phyloP scores from a whole-genome alignment of 1,284 basidiomycete genomes.

The Omphalotus olearius region DNA sequence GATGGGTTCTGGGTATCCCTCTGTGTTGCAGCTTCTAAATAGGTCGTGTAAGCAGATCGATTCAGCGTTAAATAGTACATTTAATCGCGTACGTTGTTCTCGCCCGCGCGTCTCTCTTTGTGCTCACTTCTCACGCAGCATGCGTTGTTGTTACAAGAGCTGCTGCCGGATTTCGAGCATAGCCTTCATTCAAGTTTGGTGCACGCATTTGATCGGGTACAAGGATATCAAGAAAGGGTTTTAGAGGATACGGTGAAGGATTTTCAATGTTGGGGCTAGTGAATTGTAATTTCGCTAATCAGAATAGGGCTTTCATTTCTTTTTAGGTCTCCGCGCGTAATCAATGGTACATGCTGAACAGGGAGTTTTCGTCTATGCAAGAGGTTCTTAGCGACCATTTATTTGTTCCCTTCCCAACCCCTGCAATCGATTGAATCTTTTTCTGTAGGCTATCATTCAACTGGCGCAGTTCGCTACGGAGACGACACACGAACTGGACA shows the following conservation, averaged over 20 bases:
- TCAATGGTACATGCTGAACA: conserved; percentile 8
- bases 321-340: conserved; percentile 2
- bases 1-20: neutral
- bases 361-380: conserved; percentile 10
- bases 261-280: neutral
- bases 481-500: neutral
- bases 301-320: neutral
- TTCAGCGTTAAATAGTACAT: neutral
- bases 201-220: neutral
- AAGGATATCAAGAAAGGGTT: conserved; percentile 1
- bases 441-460: conserved; percentile 7
- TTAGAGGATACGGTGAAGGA: conserved; percentile 3
- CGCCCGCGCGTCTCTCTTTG: neutral
- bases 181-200: conserved; percentile 1
- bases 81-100: neutral
- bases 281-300: neutral
- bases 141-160: neutral
- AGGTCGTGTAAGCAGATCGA: neutral
- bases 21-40: neutral
- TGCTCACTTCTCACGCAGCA: no score
- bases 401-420: neutral
- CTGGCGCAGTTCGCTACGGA: conserved; percentile 2
- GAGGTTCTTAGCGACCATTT: conserved; percentile 1
- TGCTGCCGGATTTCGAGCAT: conserved; percentile 1
- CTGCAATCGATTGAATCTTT: neutral